Evolutionary conservation across 1,139 yeast species (phyloP).

Genomic region (Hansenula anomala): DNA sequence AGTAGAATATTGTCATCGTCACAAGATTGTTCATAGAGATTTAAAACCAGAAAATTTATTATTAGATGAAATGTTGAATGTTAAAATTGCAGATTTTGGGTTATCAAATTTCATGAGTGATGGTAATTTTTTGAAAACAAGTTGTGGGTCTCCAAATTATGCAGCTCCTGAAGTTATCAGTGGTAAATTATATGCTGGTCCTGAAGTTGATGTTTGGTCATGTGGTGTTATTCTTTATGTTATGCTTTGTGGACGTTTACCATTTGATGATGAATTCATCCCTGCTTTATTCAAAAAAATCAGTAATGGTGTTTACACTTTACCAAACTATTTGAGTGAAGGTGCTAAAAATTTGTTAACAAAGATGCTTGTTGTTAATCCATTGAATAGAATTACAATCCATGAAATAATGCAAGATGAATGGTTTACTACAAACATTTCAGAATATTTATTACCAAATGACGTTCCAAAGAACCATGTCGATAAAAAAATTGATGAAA

Average conservation of each 20-base stretch:
- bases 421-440: slow-evolving; percentile 86
- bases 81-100: slow-evolving; percentile 96
- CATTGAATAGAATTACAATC: slow-evolving; percentile 90
- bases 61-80: slow-evolving; percentile 86
- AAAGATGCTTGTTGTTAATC: slow-evolving; percentile 94
- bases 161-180: slow-evolving; percentile 98
- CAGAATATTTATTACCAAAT: slow-evolving; percentile 77
- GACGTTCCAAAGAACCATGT: slow-evolving; percentile 34
- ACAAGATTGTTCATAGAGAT: slow-evolving; percentile 95
- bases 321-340: slow-evolving; percentile 82
- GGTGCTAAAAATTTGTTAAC: slow-evolving; percentile 88
- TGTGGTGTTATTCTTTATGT: slow-evolving; percentile 96
- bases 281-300: slow-evolving; percentile 95
- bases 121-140: slow-evolving; percentile 91
- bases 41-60: slow-evolving; percentile 91
- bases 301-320: slow-evolving; percentile 88
- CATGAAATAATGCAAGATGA: slow-evolving; percentile 93
- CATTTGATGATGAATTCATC: slow-evolving; percentile 96
- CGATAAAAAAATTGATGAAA: slow-evolving; percentile 56
- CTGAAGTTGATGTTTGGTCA: slow-evolving; percentile 99
- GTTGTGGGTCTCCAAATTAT: slow-evolving; percentile 96
- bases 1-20: slow-evolving; percentile 96
- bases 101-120: slow-evolving; percentile 96
- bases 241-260: slow-evolving; percentile 94
- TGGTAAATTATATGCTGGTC: slow-evolving; percentile 96